Evolutionary conservation across 805 yeast species (phyloP), one percentile per base, ranked within the genome.

Genomic region (Candida awuae): DNA sequence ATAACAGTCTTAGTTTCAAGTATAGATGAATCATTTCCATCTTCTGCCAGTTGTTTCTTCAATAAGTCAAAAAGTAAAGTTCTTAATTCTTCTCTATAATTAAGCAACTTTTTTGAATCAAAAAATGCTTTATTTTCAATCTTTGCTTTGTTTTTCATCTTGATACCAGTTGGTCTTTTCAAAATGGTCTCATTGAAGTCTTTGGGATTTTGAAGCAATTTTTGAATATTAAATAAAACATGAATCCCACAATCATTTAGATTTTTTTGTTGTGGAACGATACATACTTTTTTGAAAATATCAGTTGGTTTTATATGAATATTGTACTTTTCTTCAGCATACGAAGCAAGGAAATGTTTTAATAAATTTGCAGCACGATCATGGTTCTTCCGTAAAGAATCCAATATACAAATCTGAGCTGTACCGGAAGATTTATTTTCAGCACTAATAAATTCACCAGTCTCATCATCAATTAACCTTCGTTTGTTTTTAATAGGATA

Each of bases 241-340:
- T 84, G 96, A 16, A 92, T 75, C 1, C 98, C 98, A 63, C 98
- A 92, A 56, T 92, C 98, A 54, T 87, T 84, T 61, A 80, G 77
- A 56, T 92, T 92, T 22, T 78, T 77, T 54, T 92, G 98, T 42
- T 70, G 76, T 1, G 97, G 95, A 0, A 86, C 92, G 5, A 64
- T 53, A 17, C 55, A 47, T 8, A 39, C 38, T 32, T 49, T 34
- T 29, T 50, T 47, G 6, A 34, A 57, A 17, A 88, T 72, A 31
- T 65, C 68, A 5, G 61, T 56, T 10, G 65, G 65, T 16, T 61
- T 61, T 4, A 87, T 51, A 0, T 62, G 66, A 8, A 79, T 45
- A 1, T 59, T 61, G 47, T 75, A 70, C 48, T 73, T 78, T 25
- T 82, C 92, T 38, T 65, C 62, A 8, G 94, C 90, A 58, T 83